Conservation (phyloP, 1,284 basidiomycete genomes). For the Puccinia novopanici region DNA sequence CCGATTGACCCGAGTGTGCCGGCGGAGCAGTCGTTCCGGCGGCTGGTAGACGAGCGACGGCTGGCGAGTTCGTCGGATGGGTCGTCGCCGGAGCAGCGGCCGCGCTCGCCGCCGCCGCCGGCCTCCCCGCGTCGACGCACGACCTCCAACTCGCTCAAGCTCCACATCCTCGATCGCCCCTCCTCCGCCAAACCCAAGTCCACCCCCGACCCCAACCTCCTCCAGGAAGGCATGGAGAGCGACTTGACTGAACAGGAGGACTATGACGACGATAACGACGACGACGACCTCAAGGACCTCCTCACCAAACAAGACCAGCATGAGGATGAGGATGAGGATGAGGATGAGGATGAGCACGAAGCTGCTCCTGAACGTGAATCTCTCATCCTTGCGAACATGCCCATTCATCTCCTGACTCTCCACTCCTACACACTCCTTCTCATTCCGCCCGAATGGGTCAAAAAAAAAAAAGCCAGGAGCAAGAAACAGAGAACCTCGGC, state of each 20-base stretch:
- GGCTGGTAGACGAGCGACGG: conserved; percentile 16
- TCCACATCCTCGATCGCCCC: conserved; percentile 21
- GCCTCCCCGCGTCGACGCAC: conserved; percentile 6
- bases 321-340: conserved; percentile 8
- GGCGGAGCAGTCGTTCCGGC: conserved; percentile 28
- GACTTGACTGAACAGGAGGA: conserved; percentile 49
- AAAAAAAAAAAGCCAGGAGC: not conserved
- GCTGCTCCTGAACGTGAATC: not conserved
- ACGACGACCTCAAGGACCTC: conserved; percentile 9
- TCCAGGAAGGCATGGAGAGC: conserved; percentile 49
- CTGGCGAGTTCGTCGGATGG: conserved; percentile 3
- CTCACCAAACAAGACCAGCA: not conserved
- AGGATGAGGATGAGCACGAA: conserved; percentile 15
- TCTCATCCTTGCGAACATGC: not conserved
- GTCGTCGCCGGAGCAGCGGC: conserved; percentile 18
- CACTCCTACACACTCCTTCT: not conserved
- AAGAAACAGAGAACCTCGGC: conserved; percentile 5
- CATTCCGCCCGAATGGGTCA: not conserved
- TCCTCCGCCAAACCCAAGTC: conserved; percentile 19
- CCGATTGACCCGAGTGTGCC: conserved; percentile 43
- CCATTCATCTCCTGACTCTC: not conserved
- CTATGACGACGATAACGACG: conserved; percentile 38
- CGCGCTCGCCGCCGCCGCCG: not conserved
- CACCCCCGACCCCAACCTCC: not conserved
- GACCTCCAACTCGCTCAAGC: conserved; percentile 12